Evolutionary conservation across 768 basidiomycete genomes (phyloP).

Genomic region (Rhodosporidiobolus odoratus): DNA sequence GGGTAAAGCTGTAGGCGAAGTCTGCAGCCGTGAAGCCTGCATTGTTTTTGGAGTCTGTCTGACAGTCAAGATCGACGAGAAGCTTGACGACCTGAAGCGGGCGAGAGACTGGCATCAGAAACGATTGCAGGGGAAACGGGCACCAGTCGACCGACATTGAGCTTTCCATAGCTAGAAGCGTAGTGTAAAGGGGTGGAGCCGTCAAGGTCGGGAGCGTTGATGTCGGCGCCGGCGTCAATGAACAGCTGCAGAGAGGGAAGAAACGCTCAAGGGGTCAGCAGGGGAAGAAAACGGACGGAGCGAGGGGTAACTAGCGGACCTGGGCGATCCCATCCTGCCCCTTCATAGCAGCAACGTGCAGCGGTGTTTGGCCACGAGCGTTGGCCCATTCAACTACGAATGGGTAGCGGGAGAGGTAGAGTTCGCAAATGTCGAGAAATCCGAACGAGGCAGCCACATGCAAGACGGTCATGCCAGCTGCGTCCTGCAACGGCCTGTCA

Average conservation of each 20-base stretch:
- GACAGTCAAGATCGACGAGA: slow-evolving; percentile 37
- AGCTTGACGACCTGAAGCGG: slow-evolving; percentile 32
- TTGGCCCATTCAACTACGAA: slow-evolving; percentile 41
- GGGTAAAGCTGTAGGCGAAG: slow-evolving; percentile 29
- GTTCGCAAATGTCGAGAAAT: slow-evolving; percentile 6
- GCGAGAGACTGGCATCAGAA: not conserved
- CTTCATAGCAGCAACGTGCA: slow-evolving; percentile 39
- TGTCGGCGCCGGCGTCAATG: slow-evolving; percentile 39
- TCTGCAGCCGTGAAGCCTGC: slow-evolving; percentile 40
- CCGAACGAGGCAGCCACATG: slow-evolving; percentile 38
- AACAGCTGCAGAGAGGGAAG: slow-evolving; percentile 21
- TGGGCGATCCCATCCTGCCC: slow-evolving; percentile 33
- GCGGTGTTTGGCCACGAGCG: slow-evolving; percentile 33
- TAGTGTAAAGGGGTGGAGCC: slow-evolving; percentile 42
- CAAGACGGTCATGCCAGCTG: slow-evolving; percentile 34
- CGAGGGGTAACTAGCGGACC: too few relatives aligned
- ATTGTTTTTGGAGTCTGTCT: slow-evolving; percentile 33
- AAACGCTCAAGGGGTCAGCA: not conserved
- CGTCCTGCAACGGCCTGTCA: slow-evolving; percentile 27
- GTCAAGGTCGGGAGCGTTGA: slow-evolving; percentile 39
- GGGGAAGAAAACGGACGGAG: not conserved
- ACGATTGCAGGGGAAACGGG: not conserved
- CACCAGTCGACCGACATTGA: not conserved
- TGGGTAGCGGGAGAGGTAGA: slow-evolving; percentile 24
- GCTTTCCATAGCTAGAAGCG: slow-evolving; percentile 23